These are phyloP conservation scores for Fraxinus albicans DNA, from an alignment of 305 asterid species.

Conservation along the genomic window DNA sequence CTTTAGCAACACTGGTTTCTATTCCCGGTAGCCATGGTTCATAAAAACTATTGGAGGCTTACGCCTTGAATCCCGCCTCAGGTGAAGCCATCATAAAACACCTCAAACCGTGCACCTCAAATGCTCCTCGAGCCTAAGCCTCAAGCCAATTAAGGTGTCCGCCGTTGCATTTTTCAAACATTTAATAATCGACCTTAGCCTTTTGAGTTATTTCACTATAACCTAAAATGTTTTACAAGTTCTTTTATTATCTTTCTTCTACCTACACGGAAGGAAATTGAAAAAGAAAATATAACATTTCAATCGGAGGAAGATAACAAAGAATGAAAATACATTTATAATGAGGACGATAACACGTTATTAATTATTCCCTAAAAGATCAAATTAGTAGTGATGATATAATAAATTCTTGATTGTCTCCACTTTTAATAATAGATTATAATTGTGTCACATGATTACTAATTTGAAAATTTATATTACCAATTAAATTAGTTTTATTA, in stretches of 20 bases:
- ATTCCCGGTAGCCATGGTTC: not conserved
- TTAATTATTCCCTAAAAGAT: not conserved
- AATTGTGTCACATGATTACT: too few species aligned
- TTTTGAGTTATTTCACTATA: not conserved
- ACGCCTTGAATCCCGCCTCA: not conserved
- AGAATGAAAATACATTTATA: not conserved
- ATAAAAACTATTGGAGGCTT: not conserved
- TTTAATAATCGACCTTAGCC: not conserved
- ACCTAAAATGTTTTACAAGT: not conserved
- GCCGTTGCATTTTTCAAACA: not conserved
- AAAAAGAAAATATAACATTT: not conserved
- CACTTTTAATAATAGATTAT: not conserved
- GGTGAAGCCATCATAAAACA: not conserved
- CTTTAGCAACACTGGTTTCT: not conserved
- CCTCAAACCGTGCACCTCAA: not conserved
- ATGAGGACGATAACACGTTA: not conserved
- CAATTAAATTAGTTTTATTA: not conserved
- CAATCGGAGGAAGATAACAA: not conserved
- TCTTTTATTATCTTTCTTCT: not conserved
- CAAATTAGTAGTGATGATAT: not conserved
- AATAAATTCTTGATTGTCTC: not conserved
- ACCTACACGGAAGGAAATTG: not conserved
- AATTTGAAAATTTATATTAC: not conserved
- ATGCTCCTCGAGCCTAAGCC: not conserved
- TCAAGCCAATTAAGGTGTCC: not conserved